Conservation (phyloP, 345 rosid genomes). For the Conringia planisiliqua region DNA sequence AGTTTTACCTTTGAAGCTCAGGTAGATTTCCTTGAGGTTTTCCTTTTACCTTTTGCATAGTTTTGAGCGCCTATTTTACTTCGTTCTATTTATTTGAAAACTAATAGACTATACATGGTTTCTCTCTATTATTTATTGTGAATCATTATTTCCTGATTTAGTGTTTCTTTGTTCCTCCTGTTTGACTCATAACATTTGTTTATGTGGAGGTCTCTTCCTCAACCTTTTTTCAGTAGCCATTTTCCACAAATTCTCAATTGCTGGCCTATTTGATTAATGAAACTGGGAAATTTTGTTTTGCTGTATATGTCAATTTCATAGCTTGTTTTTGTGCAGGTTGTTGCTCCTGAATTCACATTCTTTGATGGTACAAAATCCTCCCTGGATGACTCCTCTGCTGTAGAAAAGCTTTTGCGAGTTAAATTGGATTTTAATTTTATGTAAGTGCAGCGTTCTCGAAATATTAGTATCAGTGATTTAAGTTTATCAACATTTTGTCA, state of each 20-base stretch:
- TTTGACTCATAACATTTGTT: constrained; percentile 2
- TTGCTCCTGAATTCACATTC: constrained; percentile 93
- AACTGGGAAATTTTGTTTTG: not conserved
- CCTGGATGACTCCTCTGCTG: constrained; percentile 67
- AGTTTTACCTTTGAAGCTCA: constrained; percentile 94
- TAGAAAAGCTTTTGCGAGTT: constrained; percentile 94
- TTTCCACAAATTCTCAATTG: not conserved
- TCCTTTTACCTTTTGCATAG: not conserved
- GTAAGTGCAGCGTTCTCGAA: constrained; percentile 45
- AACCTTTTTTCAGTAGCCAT: constrained; percentile 7
- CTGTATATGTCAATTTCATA: not conserved
- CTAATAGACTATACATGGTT: not conserved
- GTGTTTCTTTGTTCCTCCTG: not conserved
- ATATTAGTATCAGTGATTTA: not conserved
- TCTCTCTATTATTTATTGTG: not conserved
- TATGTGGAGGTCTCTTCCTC: not conserved
- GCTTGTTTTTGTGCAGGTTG: constrained; percentile 52
- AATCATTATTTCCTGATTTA: not conserved
- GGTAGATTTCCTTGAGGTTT: constrained; percentile 39
- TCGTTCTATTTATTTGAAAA: not conserved
- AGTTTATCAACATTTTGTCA: constrained; percentile 3
- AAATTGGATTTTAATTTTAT: constrained; percentile 94
- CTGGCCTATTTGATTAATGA: not conserved
- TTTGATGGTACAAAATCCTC: constrained; percentile 91
- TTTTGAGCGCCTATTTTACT: not conserved